Evolutionary conservation across 345 rosid genomes (phyloP).

Genomic region (Rhizophora mangle): DNA sequence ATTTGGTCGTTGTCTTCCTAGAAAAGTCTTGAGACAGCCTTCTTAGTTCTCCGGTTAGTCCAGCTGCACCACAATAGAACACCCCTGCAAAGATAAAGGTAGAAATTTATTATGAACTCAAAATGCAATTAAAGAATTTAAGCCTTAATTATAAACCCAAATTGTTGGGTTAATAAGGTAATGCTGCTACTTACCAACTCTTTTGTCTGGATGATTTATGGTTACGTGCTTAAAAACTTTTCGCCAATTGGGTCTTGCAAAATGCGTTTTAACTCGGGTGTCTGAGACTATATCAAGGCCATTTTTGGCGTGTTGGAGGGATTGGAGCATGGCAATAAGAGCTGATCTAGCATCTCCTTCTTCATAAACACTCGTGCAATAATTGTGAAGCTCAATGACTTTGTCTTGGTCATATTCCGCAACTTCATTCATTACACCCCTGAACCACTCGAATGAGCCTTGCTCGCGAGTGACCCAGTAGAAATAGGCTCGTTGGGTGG

Average conservation of each 20-base stretch:
- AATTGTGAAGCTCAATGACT: conserved; percentile 66
- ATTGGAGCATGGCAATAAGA: conserved; percentile 69
- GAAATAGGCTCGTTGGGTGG: conserved; percentile 63
- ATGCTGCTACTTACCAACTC: conserved; percentile 50
- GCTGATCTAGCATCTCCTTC: conserved; percentile 92
- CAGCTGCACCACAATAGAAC: conserved; percentile 68
- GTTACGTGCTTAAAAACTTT: conserved; percentile 66
- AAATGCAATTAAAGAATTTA: background rate
- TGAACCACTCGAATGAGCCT: conserved; percentile 81
- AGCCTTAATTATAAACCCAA: background rate
- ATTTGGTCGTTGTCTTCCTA: conserved; percentile 68
- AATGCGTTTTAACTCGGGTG: conserved; percentile 59
- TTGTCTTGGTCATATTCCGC: conserved; percentile 58
- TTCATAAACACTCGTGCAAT: conserved; percentile 70
- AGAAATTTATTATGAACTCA: background rate
- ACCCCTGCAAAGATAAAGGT: conserved; percentile 41
- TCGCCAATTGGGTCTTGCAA: conserved; percentile 69
- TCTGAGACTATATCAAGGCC: conserved; percentile 72
- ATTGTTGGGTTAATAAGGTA: too few relatives aligned
- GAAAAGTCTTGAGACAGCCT: conserved; percentile 65
- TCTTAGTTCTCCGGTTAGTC: conserved; percentile 51
- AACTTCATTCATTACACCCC: conserved; percentile 68
- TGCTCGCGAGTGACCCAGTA: conserved; percentile 87
- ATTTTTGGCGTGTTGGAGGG: conserved; percentile 65
- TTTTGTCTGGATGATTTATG: conserved; percentile 47